phyloP scores from a whole-genome alignment of 257 asterid genomes.

The Ajuga chamaepitys region DNA sequence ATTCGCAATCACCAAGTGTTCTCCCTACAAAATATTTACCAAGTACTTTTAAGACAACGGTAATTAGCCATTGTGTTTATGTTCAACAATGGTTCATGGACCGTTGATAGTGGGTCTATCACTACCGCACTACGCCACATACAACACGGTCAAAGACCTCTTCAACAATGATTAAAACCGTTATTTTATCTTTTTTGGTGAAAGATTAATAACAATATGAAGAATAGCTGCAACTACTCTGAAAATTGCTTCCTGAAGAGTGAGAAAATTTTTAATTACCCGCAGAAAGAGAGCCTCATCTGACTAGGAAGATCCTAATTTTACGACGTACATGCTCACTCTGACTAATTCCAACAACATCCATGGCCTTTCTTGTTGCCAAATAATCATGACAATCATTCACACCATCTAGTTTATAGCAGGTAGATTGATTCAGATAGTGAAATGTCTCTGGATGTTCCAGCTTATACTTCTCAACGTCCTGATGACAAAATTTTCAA shows the following conservation, averaged over 20 bases:
- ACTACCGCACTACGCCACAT: too few species aligned
- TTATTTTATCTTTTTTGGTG: too few species aligned
- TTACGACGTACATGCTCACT: conserved; percentile 59
- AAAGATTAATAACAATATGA: conserved; percentile 87
- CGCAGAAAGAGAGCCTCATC: conserved; percentile 5
- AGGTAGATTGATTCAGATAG: conserved; percentile 83
- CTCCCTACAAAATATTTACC: conserved; percentile 35
- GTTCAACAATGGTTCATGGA: neutral
- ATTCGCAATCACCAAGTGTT: conserved; percentile 62
- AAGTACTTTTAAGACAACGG: neutral
- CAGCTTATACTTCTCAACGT: conserved; percentile 69
- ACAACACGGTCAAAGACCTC: too few species aligned
- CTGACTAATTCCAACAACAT: conserved; percentile 77
- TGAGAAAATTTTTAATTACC: conserved; percentile 14
- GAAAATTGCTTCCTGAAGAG: conserved; percentile 78
- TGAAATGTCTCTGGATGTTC: conserved; percentile 63
- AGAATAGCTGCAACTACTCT: conserved; percentile 85
- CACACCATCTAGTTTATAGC: conserved; percentile 65
- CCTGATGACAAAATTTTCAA: conserved; percentile 43
- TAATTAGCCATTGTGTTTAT: too few species aligned
- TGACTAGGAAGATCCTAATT: conserved; percentile 6
- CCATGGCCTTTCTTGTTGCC: conserved; percentile 93
- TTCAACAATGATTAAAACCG: too few species aligned
- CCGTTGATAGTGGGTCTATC: too few species aligned
- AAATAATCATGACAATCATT: conserved; percentile 76